Base-by-base conservation (phyloP, 176 grass and related monocot species). In the Poa pratensis region DNA sequence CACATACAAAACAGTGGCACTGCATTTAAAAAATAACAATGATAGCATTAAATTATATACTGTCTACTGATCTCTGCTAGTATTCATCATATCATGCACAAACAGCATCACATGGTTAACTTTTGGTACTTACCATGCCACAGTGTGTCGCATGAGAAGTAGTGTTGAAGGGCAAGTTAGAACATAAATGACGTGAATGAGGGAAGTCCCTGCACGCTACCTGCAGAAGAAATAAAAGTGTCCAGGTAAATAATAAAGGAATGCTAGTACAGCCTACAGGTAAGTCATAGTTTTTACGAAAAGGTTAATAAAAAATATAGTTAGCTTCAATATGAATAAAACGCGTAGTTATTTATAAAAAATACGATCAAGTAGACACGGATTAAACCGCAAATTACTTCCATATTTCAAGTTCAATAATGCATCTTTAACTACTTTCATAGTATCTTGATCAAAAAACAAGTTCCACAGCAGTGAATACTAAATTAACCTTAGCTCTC, bases 1-100 rank as follows among this genome's bases (percentile, higher is more conserved):
- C 97, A 85, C 97, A 99, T 23, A 99, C 97, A 88, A 90, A 99
- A 79, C 97, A 99, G 86, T 99, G 92, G 80, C 97, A 99, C 97
- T 99, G 97, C 88, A 92, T 85, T 90, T 68, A 67, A 53, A 80
- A 90, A 82, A 73, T 34, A 76, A 89, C 50, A 80, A 81, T 62
- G 12, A 12, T 73, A 74, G 10, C 35, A 7, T 82, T 14, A 43
- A 3, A 45, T 37, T 55, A 42, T 10, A 10, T 32, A 57, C 28
- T 15, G n/a, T 54, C 68, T 86, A 76, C 39, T 43, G 46, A 49
- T 49, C 46, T 49, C 48, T n/a, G 32, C 77, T 76, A 69, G 30
- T 16, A n/a, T 54, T 46, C 64, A 80, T 53, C 7, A 1, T 83
- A 83, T 59, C 52, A 55, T 22, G 57, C 66, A 7, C n/a, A 43